Base-by-base conservation (phyloP, 2,329 filamentous ascomycete species). In the Talaromyces rugulosus region DNA sequence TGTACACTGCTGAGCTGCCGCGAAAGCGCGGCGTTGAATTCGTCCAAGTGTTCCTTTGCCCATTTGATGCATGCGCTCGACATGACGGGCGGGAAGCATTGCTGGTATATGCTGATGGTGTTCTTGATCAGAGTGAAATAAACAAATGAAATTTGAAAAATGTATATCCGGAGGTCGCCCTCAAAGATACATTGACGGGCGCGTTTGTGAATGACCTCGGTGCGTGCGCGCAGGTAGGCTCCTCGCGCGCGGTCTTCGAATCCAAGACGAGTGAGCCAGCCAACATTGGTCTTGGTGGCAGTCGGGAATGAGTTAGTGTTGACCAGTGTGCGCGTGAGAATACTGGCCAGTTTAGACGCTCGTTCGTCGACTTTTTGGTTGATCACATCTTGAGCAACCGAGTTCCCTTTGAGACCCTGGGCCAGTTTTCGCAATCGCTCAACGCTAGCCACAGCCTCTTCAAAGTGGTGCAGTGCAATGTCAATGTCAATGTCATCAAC, bases 401-500 rank as follows among this genome's bases (percentile, higher is more conserved):
- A 81, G 69, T 98, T 97, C 71, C 89, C 90, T 76, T 93, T 94
- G 40, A 98, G 84, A 1, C 89, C 87, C 64, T 89, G 87, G 0
- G 90, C 90, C 28, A 98, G 82, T 52, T 85, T 85, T 68, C 93
- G 90, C 44, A 99, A 82, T 70, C 91, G 92, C 75, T 98, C 95
- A 1, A 97, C 89, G 33, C 89, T 86, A 5, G 84, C 83, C 0
- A 98, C 95, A 0, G 95, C 90, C 23, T 88, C 85, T 69, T 97
- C 92, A 66, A 96, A 95, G 50, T 86, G 85, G 73, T 98, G 94
- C 57, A 97, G 83, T 0, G 95, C 94, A 70, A 99, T 93, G 69
- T 96, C 89, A 69, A 98, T 98, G 71, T 99, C 95, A 5, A 99
- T 85, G 71, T 96, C 92, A 72, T 99, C 95, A 75, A 99, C 90